Evolutionary conservation across 2,329 filamentous ascomycete genomes (phyloP).

Genomic region (Berkeleyomyces basicola): DNA sequence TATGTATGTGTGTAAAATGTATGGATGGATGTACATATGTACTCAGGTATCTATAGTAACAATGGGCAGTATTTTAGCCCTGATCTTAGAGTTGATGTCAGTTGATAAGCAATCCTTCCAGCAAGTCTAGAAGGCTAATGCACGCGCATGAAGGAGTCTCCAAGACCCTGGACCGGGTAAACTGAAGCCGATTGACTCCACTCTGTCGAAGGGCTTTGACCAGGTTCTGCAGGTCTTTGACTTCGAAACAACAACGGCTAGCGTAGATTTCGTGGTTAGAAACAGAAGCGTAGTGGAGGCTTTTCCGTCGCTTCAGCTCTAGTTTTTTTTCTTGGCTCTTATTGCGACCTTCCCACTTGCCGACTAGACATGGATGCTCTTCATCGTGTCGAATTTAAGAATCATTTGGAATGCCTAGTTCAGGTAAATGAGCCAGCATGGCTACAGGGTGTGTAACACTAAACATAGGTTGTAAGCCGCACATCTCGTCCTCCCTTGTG

Average conservation of each 20-base stretch:
- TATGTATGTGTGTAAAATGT: no score
- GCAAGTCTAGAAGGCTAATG: not conserved
- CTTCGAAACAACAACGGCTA: not conserved
- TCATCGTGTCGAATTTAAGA: no score
- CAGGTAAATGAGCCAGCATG: not conserved
- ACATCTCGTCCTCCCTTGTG: not conserved
- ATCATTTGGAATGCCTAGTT: not conserved
- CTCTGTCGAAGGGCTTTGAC: not conserved
- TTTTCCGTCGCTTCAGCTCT: not conserved
- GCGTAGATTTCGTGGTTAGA: not conserved
- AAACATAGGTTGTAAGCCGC: not conserved
- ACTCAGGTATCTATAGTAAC: no score
- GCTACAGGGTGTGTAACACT: not conserved
- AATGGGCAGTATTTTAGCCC: no score
- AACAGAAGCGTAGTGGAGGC: no score
- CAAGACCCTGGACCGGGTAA: not conserved
- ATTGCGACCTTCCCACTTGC: not conserved
- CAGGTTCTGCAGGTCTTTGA: not conserved
- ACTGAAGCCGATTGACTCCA: not conserved
- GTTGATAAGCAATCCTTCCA: not conserved
- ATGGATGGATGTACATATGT: no score
- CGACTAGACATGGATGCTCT: no score
- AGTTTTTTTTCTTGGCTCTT: not conserved
- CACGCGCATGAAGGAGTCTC: no score
- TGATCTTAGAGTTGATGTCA: not conserved